These are phyloP conservation scores for Batkoa obscura DNA, from an alignment of 371 early-diverging fungal species.

Conservation along the genomic window DNA sequence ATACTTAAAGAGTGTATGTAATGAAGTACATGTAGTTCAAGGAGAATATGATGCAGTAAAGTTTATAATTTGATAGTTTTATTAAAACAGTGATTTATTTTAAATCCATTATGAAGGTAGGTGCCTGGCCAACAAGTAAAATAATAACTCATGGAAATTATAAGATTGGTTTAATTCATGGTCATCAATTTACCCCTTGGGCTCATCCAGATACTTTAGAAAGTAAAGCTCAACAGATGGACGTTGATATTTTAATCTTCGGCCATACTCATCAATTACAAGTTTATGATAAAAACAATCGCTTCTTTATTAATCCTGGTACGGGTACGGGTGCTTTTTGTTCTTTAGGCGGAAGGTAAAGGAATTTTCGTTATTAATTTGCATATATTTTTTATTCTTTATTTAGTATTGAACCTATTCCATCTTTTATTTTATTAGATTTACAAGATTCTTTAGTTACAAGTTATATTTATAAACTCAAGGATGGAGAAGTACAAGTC, in stretches of 20 bases:
- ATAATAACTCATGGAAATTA: conserved; percentile 55
- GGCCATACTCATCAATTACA: conserved; percentile 82
- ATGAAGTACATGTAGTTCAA: conserved; percentile 53
- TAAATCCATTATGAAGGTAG: conserved; percentile 17
- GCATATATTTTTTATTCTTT: neutral
- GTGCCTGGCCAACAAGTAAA: conserved; percentile 35
- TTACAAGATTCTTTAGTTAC: conserved; percentile 54
- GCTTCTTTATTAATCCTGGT: conserved; percentile 88
- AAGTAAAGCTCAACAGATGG: conserved; percentile 64
- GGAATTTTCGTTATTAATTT: conserved; percentile 2
- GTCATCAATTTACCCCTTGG: conserved; percentile 78
- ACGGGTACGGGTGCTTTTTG: conserved; percentile 75
- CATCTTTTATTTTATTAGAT: conserved; percentile 91
- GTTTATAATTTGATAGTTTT: neutral
- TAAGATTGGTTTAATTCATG: conserved; percentile 69
- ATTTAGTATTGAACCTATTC: conserved; percentile 30
- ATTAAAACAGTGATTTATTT: neutral
- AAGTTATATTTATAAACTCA: conserved; percentile 79
- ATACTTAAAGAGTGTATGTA: conserved; percentile 63
- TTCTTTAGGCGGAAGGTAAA: conserved; percentile 8
- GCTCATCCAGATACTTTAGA: conserved; percentile 66
- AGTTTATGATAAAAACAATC: conserved; percentile 71
- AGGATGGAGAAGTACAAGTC: conserved; percentile 77
- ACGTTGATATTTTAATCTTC: conserved; percentile 71
- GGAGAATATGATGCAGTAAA: conserved; percentile 73